Conservation (phyloP, 192 early-diverging fungal species). For the Spinellus fusiger region DNA sequence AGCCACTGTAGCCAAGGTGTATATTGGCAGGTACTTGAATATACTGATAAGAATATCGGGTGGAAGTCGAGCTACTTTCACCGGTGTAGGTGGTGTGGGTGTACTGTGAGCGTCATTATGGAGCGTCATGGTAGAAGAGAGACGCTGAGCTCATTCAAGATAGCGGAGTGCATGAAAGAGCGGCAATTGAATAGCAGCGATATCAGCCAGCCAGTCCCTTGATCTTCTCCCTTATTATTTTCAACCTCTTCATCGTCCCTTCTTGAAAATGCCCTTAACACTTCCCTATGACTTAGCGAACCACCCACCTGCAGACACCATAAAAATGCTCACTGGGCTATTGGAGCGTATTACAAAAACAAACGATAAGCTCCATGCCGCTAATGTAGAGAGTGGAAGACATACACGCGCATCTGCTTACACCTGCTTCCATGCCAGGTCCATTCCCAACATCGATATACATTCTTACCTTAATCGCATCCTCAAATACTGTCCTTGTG, state of each 20-base stretch:
- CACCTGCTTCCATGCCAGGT: constrained; percentile 87
- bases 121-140: background rate
- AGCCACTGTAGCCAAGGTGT: constrained; percentile 45
- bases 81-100: too few species aligned
- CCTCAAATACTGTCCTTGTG: constrained; percentile 88
- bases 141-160: background rate
- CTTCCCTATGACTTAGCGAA: constrained; percentile 39
- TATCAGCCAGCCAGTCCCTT: constrained; percentile 1
- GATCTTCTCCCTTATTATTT: background rate
- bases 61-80: too few species aligned
- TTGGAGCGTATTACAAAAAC: constrained; percentile 51
- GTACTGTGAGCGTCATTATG: background rate
- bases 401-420: constrained; percentile 35
- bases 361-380: constrained; percentile 41
- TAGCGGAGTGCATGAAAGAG: background rate
- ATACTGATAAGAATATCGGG: constrained; percentile 43
- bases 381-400: background rate
- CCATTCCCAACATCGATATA: constrained; percentile 85
- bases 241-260: background rate
- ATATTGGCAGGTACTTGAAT: constrained; percentile 40
- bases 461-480: constrained; percentile 79
- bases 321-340: constrained; percentile 55
- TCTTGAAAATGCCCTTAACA: background rate
- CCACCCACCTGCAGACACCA: constrained; percentile 47
- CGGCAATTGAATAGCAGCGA: background rate